Conservation (phyloP, 805 yeast species). For the Hanseniaspora vineae region DNA sequence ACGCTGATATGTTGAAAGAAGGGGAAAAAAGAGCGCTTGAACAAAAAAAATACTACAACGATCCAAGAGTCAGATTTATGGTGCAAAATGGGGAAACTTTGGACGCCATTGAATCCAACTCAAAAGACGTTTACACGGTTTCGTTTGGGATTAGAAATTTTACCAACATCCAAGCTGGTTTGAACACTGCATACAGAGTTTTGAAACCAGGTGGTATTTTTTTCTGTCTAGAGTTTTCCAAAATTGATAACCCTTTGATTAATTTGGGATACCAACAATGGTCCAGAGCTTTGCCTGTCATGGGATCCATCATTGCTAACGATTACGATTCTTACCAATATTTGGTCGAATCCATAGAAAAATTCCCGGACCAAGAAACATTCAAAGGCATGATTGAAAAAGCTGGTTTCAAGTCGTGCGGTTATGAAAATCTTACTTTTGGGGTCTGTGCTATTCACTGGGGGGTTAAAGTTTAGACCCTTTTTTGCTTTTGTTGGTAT, state of each 20-base stretch:
- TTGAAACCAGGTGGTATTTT: constrained; percentile 96
- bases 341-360: constrained; percentile 84
- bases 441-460: constrained; percentile 94
- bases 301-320: constrained; percentile 92
- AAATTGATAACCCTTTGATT: constrained; percentile 67
- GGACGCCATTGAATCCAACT: constrained; percentile 71
- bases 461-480: constrained; percentile 65
- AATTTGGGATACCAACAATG: constrained; percentile 76
- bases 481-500: neutral
- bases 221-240: constrained; percentile 90
- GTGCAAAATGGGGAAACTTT: constrained; percentile 90
- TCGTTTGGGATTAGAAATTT: constrained; percentile 97
- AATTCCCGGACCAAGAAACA: constrained; percentile 84
- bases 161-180: constrained; percentile 86
- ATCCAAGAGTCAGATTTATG: constrained; percentile 55
- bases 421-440: constrained; percentile 87
- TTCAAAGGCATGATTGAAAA: constrained; percentile 85
- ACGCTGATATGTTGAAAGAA: constrained; percentile 89
- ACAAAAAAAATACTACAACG: constrained; percentile 40
- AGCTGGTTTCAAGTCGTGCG: constrained; percentile 90
- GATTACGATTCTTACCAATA: constrained; percentile 95
- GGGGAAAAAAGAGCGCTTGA: constrained; percentile 66
- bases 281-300: constrained; percentile 76
- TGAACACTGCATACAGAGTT: constrained; percentile 90
- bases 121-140: constrained; percentile 91